phyloP scores from a whole-genome alignment of 768 basidiomycete species.

The Lyophyllum shimeji region DNA sequence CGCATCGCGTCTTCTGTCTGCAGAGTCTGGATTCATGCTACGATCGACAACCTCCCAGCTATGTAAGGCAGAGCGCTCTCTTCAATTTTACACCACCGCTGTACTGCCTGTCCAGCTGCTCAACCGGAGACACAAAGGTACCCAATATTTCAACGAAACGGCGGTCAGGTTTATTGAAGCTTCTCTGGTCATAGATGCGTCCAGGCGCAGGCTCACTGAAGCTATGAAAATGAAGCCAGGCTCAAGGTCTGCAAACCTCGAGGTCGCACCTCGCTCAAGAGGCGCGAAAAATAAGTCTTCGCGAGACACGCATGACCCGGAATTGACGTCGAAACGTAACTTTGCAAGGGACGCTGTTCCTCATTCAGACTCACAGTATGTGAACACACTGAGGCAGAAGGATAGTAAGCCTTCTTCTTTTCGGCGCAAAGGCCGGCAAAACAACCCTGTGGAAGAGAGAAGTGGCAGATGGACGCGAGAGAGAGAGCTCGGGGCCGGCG shows the following conservation, averaged over 20 bases:
- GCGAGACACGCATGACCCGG: not conserved
- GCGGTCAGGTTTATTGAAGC: not conserved
- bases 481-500: not conserved
- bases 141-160: not conserved
- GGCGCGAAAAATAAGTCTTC: not conserved
- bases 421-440: constrained; percentile 9
- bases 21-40: constrained; percentile 3
- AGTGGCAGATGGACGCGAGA: not conserved
- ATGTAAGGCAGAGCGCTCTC: constrained; percentile 3
- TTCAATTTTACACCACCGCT: constrained; percentile 8
- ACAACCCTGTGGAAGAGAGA: constrained; percentile 4
- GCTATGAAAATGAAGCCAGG: constrained; percentile 10
- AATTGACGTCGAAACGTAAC: not conserved
- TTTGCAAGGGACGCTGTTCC: constrained; percentile 17
- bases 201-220: constrained; percentile 16
- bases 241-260: constrained; percentile 4
- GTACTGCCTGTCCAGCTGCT: not conserved
- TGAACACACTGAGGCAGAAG: not conserved
- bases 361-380: not conserved
- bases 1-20: not conserved
- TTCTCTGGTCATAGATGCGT: constrained; percentile 11
- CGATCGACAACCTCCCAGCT: constrained; percentile 9
- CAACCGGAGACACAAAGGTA: not conserved
- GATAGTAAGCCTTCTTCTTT: constrained; percentile 5
- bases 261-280: constrained; percentile 11